These are phyloP conservation scores for Amanita inopinata DNA, from an alignment of 768 basidiomycete genomes.

Conservation along the genomic window DNA sequence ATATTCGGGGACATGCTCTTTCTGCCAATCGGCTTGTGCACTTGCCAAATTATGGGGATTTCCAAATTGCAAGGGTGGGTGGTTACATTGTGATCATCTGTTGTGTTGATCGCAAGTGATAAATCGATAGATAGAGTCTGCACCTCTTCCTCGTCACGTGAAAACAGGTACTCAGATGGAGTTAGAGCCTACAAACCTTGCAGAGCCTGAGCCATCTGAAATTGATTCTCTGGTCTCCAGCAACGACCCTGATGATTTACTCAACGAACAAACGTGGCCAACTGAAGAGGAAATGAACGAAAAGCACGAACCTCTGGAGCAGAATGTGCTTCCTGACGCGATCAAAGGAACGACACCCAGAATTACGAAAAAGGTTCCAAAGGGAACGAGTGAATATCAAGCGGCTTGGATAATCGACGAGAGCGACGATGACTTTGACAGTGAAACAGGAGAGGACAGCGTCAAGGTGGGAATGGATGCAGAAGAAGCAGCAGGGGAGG, in stretches of 20 bases:
- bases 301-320: conserved; percentile 16
- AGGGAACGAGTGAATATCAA: conserved; percentile 95
- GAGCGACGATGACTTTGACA: conserved; percentile 51
- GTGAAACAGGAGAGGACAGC: conserved; percentile 31
- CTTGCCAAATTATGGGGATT: conserved; percentile 83
- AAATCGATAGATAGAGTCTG: conserved; percentile 72
- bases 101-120: too few species aligned
- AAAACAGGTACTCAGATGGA: conserved; percentile 46
- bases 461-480: conserved; percentile 29
- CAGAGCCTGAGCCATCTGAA: conserved; percentile 49
- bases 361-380: conserved; percentile 74
- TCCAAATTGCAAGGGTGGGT: conserved; percentile 68
- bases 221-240: conserved; percentile 83
- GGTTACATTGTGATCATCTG: too few species aligned
- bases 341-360: conserved; percentile 67
- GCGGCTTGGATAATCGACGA: conserved; percentile 94
- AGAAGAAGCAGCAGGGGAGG: conserved; percentile 40
- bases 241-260: conserved; percentile 82
- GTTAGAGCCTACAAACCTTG: conserved; percentile 53
- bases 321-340: conserved; percentile 50
- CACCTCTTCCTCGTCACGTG: conserved; percentile 34
- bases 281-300: conserved; percentile 89
- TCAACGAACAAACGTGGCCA: conserved; percentile 98
- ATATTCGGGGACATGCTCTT: conserved; percentile 69
- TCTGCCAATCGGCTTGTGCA: conserved; percentile 83